Percentiles rank a stretch among this genome's conserved stretches.
Evolutionary conservation across 768 basidiomycete species (phyloP).

Genomic region (Galerina sulciceps): DNA sequence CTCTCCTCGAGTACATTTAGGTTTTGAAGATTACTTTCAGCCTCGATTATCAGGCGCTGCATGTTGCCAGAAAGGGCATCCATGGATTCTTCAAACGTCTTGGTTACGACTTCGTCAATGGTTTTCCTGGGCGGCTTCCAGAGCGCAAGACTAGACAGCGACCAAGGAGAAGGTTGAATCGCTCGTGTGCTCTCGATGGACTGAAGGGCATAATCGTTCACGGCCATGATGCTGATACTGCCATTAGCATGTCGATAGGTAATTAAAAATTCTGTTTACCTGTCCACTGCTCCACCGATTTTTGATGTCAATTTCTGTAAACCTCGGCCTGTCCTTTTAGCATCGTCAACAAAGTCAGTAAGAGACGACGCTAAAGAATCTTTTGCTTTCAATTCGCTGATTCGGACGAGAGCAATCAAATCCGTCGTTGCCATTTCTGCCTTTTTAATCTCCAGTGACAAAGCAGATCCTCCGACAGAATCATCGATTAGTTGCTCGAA

Average conservation of each 20-base stretch:
- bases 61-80: constrained; percentile 55
- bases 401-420: constrained; percentile 61
- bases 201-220: constrained; percentile 72
- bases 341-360: constrained; percentile 59
- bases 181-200: constrained; percentile 52
- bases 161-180: constrained; percentile 34
- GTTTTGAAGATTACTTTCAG: constrained; percentile 56
- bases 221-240: constrained; percentile 63
- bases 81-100: constrained; percentile 69
- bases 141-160: constrained; percentile 42
- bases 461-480: constrained; percentile 56
- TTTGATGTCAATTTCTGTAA: constrained; percentile 67
- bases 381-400: constrained; percentile 64
- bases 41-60: constrained; percentile 66
- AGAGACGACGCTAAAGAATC: constrained; percentile 60
- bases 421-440: constrained; percentile 80
- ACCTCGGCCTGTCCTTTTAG: constrained; percentile 61
- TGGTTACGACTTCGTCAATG: constrained; percentile 48
- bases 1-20: constrained; percentile 68
- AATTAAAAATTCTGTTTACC: constrained; percentile 44
- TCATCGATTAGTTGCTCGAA: constrained; percentile 69
- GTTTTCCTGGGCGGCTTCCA: constrained; percentile 35
- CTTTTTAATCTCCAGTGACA: constrained; percentile 74
- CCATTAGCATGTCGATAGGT: neutral
- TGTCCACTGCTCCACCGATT: constrained; percentile 77